Evolutionary conservation across 352 stramenopile genomes (phyloP).

Genomic region (Phytophthora sojae): DNA sequence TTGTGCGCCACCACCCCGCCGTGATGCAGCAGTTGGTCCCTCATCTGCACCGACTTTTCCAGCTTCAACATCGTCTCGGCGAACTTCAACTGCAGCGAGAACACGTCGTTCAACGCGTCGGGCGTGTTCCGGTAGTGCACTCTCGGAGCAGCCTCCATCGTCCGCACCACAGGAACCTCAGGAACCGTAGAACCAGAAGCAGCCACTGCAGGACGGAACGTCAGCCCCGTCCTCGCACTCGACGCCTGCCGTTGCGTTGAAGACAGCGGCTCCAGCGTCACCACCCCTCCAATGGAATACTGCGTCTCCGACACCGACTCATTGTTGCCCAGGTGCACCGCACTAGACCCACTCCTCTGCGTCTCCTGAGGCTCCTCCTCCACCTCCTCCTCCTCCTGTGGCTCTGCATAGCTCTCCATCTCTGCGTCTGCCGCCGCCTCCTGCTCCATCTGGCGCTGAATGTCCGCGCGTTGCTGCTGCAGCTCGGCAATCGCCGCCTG

Average conservation of each 20-base stretch:
- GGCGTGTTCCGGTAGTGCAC: constrained; percentile 24
- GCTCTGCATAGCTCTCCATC: background rate
- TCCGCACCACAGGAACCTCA: background rate
- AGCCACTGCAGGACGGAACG: constrained; percentile 10
- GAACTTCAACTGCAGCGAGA: constrained; percentile 72
- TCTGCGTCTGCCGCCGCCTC: constrained; percentile 21
- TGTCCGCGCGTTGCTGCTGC: constrained; percentile 53
- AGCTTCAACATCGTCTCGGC: constrained; percentile 78
- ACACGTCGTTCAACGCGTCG: constrained; percentile 67
- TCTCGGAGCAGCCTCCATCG: constrained; percentile 16
- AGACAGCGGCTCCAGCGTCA: constrained; percentile 55
- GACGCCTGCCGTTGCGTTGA: constrained; percentile 16
- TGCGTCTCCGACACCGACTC: constrained; percentile 31
- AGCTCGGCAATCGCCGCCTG: constrained; percentile 52
- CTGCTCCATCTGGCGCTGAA: constrained; percentile 53
- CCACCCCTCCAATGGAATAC: constrained; percentile 68
- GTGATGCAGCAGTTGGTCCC: constrained; percentile 59
- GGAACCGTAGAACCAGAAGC: background rate
- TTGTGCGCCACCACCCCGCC: constrained; percentile 9
- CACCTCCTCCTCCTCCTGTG: background rate
- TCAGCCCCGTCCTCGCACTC: constrained; percentile 18
- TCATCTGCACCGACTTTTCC: constrained; percentile 69
- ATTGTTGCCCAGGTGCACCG: background rate
- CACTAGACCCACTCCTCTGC: background rate
- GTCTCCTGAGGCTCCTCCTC: background rate